Base-by-base conservation (phyloP, 1,139 yeast genomes). In the Zygosaccharomyces sapae region DNA sequence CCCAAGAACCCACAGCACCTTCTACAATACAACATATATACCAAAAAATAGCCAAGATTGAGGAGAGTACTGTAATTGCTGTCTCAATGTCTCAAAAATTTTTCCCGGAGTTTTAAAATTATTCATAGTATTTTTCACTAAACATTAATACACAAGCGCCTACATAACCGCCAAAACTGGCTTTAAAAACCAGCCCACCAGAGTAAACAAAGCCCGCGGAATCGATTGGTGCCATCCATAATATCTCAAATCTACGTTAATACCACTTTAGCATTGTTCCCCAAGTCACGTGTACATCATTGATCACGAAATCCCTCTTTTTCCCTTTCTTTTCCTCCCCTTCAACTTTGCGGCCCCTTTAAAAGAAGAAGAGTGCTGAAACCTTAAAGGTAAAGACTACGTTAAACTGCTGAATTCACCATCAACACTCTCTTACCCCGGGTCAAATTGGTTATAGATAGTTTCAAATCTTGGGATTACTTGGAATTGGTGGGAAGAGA, bases 311-410 rank as follows among this genome's bases (percentile, higher is more conserved):
- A 9, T 19, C 13, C 41, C 42, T 8, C n/a, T 10, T 16, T 16
- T 7, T 12, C n/a, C 31, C 29, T 37, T 37, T 36, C 29, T 20
- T 36, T 37, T 35, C 41, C 44, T 47, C 44, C 44, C 40, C 18
- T 37, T 35, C 31, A 27, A 7, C 20, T 36, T 42, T 37, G 41
- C 51, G 42, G 31, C 48, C 49, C 49, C 49, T 43, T 45, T 43
- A 34, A 33, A 41, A 30, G 34, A 33, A 13, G 36, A 27, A 30
- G 16, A n/a, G 16, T 19, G 16, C 10, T 22, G 24, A 3, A 16
- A 19, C 22, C 5, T 8, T 10, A n/a, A 34, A 16, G 16, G 16
- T 16, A 16, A 16, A 16, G 16, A 16, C 16, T 16, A 16, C 16
- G 16, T 16, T 16, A 16, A 16, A 16, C 16, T 16, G 16, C 16